These are phyloP conservation scores for Sphenostylis stenocarpa DNA, from an alignment of 306 rosid genomes.

Conservation along the genomic window DNA sequence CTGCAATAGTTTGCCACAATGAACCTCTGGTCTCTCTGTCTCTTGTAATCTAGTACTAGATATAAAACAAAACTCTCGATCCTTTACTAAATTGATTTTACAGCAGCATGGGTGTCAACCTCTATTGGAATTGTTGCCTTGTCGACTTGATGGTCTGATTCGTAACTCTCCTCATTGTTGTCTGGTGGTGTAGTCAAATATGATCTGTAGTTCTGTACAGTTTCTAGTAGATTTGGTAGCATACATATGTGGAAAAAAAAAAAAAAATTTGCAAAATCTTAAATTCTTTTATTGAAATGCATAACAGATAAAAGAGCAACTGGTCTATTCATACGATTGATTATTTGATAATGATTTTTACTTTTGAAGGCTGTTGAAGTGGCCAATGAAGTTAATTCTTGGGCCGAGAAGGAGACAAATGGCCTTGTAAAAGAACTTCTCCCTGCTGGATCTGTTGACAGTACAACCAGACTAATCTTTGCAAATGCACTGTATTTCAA, in stretches of 20 bases:
- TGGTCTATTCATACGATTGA: background rate
- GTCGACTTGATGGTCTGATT: background rate
- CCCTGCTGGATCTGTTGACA: slow-evolving; percentile 57
- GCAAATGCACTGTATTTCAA: slow-evolving; percentile 83
- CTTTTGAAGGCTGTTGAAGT: slow-evolving; percentile 59
- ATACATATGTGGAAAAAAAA: background rate
- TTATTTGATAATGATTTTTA: slow-evolving; percentile 20
- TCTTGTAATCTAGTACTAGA: background rate
- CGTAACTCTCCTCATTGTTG: background rate
- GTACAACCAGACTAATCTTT: slow-evolving; percentile 55
- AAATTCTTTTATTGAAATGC: background rate
- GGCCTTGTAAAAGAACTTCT: slow-evolving; percentile 70
- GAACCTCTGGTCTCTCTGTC: background rate
- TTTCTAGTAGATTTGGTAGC: background rate
- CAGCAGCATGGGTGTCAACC: background rate
- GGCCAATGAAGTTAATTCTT: slow-evolving; percentile 59
- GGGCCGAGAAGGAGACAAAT: slow-evolving; percentile 73
- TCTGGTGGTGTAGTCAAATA: background rate
- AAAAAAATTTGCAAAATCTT: background rate
- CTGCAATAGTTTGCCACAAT: background rate
- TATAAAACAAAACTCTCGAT: background rate
- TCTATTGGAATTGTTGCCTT: background rate
- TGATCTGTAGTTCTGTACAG: background rate
- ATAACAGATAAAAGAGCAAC: background rate
- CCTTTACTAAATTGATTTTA: slow-evolving; percentile 3